Conservation (phyloP, 2,329 filamentous ascomycete species). For the Fusarium siculi region DNA sequence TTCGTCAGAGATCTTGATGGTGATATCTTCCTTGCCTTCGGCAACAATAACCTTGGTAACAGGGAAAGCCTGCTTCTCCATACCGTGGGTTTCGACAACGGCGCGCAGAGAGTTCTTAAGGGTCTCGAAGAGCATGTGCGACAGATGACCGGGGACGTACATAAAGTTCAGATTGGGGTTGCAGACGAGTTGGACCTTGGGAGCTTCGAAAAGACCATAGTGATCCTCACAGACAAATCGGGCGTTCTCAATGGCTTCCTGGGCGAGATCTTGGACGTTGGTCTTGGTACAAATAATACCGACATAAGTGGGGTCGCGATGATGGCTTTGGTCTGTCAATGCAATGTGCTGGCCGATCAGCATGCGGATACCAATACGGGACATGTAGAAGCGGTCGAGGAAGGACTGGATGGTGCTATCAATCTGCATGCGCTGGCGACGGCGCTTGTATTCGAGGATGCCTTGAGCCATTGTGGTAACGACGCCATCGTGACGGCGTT, state of each 20-base stretch:
- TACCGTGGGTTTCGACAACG: slow-evolving; percentile 93
- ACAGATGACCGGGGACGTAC: slow-evolving; percentile 99
- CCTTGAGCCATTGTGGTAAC: slow-evolving; percentile 98
- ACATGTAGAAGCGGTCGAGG: slow-evolving; percentile 99
- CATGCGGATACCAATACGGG: slow-evolving; percentile 98
- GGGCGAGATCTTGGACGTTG: slow-evolving; percentile 91
- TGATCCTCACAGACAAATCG: slow-evolving; percentile 99
- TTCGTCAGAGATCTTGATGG: slow-evolving; percentile 97
- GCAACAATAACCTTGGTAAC: slow-evolving; percentile 98
- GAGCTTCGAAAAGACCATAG: slow-evolving; percentile 96
- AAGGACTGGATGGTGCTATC: slow-evolving; percentile 97
- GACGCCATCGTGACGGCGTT: slow-evolving; percentile 93
- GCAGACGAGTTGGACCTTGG: slow-evolving; percentile 96
- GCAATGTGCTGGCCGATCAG: slow-evolving; percentile 98
- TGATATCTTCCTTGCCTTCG: slow-evolving; percentile 98
- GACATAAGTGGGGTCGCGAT: slow-evolving; percentile 92
- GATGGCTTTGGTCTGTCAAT: slow-evolving; percentile 90
- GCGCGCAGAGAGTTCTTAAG: slow-evolving; percentile 98
- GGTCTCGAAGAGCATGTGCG: slow-evolving; percentile 99
- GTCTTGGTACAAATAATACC: slow-evolving; percentile 99
- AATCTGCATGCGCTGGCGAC: slow-evolving; percentile 96
- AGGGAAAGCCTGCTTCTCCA: slow-evolving; percentile 95
- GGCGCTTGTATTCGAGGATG: slow-evolving; percentile 97
- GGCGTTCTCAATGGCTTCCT: slow-evolving; percentile 98
- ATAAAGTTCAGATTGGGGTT: slow-evolving; percentile 96